These are phyloP conservation scores for Hirschfeldia incana DNA, from an alignment of 345 rosid species.

Conservation along the genomic window DNA sequence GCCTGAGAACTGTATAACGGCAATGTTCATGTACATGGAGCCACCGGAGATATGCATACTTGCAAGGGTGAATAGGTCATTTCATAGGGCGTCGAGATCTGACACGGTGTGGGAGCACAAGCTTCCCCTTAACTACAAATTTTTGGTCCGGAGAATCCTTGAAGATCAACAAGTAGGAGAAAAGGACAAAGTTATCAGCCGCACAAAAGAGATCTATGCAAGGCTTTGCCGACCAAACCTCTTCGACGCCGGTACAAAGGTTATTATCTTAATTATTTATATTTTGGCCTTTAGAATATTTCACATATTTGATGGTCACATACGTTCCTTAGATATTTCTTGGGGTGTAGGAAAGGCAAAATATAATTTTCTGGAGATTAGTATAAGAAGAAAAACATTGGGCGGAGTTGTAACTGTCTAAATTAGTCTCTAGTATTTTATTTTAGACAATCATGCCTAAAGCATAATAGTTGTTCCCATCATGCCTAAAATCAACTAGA, in stretches of 20 bases:
- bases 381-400: background rate
- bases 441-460: background rate
- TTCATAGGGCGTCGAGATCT: constrained; percentile 64
- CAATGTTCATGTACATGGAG: constrained; percentile 62
- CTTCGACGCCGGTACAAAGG: constrained; percentile 76
- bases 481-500: background rate
- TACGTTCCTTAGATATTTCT: constrained; percentile 17
- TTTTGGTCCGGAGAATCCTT: constrained; percentile 52
- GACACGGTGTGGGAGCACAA: constrained; percentile 86
- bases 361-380: background rate
- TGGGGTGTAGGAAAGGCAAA: constrained; percentile 1
- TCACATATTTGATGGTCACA: constrained; percentile 22
- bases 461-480: background rate
- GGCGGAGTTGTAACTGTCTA: background rate
- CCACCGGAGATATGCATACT: constrained; percentile 83
- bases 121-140: constrained; percentile 73
- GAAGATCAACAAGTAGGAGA: constrained; percentile 26
- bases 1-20: constrained; percentile 72
- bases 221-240: constrained; percentile 57
- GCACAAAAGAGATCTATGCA: constrained; percentile 67
- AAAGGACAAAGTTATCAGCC: constrained; percentile 26
- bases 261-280: constrained; percentile 35
- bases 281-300: constrained; percentile 2
- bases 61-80: constrained; percentile 59
- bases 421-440: background rate